Percentiles rank a stretch among this genome's conserved stretches.
Evolutionary conservation across 805 yeast genomes (phyloP).

Genomic region (Saturnispora sanitii): DNA sequence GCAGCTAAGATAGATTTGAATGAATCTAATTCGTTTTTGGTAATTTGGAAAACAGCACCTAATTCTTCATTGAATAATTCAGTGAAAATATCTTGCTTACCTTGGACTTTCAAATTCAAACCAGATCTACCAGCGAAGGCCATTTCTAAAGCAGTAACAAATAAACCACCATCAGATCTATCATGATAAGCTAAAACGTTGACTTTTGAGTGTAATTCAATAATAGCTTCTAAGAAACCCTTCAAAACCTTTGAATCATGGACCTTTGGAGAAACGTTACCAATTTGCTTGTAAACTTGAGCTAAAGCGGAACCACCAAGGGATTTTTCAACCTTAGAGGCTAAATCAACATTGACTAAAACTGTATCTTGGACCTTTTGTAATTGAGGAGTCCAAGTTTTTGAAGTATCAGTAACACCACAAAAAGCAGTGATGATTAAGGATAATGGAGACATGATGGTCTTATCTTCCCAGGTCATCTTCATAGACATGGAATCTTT

Average conservation of each 20-base stretch:
- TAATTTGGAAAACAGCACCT: slow-evolving; percentile 91
- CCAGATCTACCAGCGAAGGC: slow-evolving; percentile 95
- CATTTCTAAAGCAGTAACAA: slow-evolving; percentile 84
- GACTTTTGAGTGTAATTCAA: slow-evolving; percentile 56
- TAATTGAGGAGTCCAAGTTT: slow-evolving; percentile 92
- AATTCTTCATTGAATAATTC: slow-evolving; percentile 84
- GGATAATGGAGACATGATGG: slow-evolving; percentile 92
- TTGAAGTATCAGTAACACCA: slow-evolving; percentile 73
- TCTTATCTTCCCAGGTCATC: slow-evolving; percentile 92
- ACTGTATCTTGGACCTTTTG: slow-evolving; percentile 40
- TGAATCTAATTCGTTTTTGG: slow-evolving; percentile 38
- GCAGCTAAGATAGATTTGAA: slow-evolving; percentile 48
- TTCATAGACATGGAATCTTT: slow-evolving; percentile 99
- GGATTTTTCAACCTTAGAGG: slow-evolving; percentile 40
- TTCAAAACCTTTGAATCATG: slow-evolving; percentile 56
- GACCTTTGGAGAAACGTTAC: slow-evolving; percentile 75
- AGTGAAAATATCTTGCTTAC: slow-evolving; percentile 30
- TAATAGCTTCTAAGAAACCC: slow-evolving; percentile 57
- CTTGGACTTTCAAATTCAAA: slow-evolving; percentile 42
- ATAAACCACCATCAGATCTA: slow-evolving; percentile 91
- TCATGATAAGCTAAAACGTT: slow-evolving; percentile 87
- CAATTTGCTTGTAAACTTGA: slow-evolving; percentile 85
- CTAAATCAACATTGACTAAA: slow-evolving; percentile 73
- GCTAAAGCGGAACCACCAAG: slow-evolving; percentile 94
- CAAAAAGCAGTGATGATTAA: slow-evolving; percentile 86